phyloP scores from a whole-genome alignment of 1,284 basidiomycete species.

The Caloboletus inedulis region DNA sequence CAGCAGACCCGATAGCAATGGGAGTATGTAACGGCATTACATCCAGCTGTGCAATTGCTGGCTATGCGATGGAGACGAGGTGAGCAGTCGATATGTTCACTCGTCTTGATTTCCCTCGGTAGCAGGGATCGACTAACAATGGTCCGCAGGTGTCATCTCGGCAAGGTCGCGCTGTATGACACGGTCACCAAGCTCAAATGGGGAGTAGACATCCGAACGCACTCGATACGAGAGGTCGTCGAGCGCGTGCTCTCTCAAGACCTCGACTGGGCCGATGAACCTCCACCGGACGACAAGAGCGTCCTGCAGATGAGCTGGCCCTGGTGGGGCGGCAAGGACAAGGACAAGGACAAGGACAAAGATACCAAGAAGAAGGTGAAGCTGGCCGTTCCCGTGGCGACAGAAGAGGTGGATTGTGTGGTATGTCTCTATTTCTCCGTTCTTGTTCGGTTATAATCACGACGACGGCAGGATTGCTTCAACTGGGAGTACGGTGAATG shows the following conservation, averaged over 20 bases:
- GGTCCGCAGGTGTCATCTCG: conserved; percentile 67
- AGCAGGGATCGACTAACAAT: conserved; percentile 13
- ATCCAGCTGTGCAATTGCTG: conserved; percentile 56
- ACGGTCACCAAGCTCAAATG: conserved; percentile 83
- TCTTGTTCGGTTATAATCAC: background rate
- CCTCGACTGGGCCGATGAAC: conserved; percentile 49
- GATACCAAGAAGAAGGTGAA: conserved; percentile 19
- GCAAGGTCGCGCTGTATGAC: conserved; percentile 84
- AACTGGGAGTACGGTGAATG: conserved; percentile 60
- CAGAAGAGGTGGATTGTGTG: conserved; percentile 41
- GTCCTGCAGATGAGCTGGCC: conserved; percentile 17
- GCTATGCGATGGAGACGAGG: conserved; percentile 63
- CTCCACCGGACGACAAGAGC: conserved; percentile 6
- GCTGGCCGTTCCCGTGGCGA: conserved; percentile 42
- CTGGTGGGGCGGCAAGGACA: conserved; percentile 28
- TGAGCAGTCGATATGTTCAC: conserved; percentile 19
- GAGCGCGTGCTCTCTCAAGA: conserved; percentile 70
- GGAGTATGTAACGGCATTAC: conserved; percentile 59
- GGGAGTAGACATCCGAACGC: conserved; percentile 75
- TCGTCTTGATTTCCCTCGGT: background rate
- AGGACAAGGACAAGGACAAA: conserved; percentile 20
- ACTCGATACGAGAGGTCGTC: conserved; percentile 76
- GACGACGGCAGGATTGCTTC: conserved; percentile 54
- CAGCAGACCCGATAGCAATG: conserved; percentile 68
- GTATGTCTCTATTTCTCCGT: conserved; percentile 18